Evolutionary conservation across 345 rosid genomes (phyloP), one percentile per base, ranked within the genome.

Genomic region (Kernera saxatilis): DNA sequence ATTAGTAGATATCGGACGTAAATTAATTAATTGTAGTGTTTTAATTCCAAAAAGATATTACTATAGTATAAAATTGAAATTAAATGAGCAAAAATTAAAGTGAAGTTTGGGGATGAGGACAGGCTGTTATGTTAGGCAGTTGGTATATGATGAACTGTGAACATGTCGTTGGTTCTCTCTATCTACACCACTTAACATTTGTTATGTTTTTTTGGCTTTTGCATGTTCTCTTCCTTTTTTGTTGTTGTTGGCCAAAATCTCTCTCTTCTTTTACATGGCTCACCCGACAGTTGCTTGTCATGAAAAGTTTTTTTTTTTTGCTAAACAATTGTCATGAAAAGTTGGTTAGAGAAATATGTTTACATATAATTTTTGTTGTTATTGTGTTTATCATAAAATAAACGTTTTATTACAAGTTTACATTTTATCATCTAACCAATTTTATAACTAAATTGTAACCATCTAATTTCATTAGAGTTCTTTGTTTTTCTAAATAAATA

Each of bases 141-240:
- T 53, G 56, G 48, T 53, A 1, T 32, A 17, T 32, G n/a, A 17
- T 32, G 48, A 27, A 53, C 39, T 33, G 70, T 27, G 52, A 60
- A 54, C 65, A 64, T 72, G 77, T 72, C 19, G 53, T 35, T 72
- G 60, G 75, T 72, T 23, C 30, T 9, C 39, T 62, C 15, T 13
- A 62, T 71, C 45, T 41, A 52, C 62, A 62, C 70, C 63, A 72
- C 49, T 44, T 3, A 32, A 35, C 64, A 63, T 33, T 63, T 11
- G 30, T 63, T 3, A 61, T 62, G 26, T 51, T 8, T 50, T 25
- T 17, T 35, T 51, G 70, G 64, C 29, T 70, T 72, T 64, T 64
- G 25, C 76, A 54, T 64, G 49, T 44, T 72, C 75, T 71, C 53
- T 14, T 6, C 13, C 17, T n/a, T 21, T 29, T 29, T 5, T 30